Evolutionary conservation across 2,329 filamentous ascomycete species (phyloP).

Genomic region (Ophiostoma piceae): DNA sequence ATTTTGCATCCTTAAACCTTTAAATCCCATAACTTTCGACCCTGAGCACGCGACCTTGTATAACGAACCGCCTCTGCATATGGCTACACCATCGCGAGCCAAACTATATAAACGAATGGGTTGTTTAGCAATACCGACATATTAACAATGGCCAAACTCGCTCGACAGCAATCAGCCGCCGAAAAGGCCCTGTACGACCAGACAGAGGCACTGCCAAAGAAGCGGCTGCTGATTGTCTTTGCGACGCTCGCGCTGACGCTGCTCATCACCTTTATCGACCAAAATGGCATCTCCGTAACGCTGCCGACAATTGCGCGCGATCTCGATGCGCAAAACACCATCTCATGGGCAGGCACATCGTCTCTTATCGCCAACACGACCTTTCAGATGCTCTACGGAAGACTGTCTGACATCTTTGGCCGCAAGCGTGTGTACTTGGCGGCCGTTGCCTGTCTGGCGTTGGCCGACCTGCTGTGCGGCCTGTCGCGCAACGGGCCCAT

Average conservation of each 20-base stretch:
- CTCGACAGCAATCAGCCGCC: slow-evolving; percentile 23
- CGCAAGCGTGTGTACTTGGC: slow-evolving; percentile 54
- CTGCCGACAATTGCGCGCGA: slow-evolving; percentile 46
- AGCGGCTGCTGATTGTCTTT: slow-evolving; percentile 48
- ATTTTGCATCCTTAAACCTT: neutral
- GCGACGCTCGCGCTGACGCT: slow-evolving; percentile 47
- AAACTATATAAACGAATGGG: neutral
- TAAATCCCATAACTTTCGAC: neutral
- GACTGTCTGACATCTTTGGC: slow-evolving; percentile 56
- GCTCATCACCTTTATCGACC: slow-evolving; percentile 52
- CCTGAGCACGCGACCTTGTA: neutral
- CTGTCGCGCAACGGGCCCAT: slow-evolving; percentile 51
- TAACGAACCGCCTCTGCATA: neutral
- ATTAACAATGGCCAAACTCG: slow-evolving; percentile 17
- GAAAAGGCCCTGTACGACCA: slow-evolving; percentile 35
- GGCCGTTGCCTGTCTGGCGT: slow-evolving; percentile 47
- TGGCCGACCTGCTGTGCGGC: slow-evolving; percentile 56
- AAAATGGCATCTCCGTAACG: slow-evolving; percentile 50
- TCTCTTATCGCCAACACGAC: slow-evolving; percentile 54
- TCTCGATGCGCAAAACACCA: slow-evolving; percentile 44
- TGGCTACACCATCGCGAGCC: neutral
- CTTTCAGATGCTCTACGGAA: slow-evolving; percentile 60
- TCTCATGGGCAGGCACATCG: slow-evolving; percentile 52
- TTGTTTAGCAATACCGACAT: neutral
- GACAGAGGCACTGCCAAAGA: slow-evolving; percentile 51